Evolutionary conservation across 2,329 filamentous ascomycete species (phyloP).

Genomic region (Fusarium newnesense): DNA sequence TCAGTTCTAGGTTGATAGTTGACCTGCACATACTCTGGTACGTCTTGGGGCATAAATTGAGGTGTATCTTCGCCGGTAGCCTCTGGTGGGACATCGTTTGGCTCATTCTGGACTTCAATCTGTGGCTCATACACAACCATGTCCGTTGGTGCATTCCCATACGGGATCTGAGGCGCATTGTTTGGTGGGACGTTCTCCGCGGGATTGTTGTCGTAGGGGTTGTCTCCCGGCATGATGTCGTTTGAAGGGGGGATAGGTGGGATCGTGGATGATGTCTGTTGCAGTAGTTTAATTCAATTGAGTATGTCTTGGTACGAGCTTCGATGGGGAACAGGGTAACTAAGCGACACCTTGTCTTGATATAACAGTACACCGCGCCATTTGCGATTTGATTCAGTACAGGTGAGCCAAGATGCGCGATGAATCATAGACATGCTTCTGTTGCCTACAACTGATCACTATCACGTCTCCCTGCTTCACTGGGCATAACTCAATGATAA

Average conservation of each 20-base stretch:
- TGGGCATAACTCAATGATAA: neutral
- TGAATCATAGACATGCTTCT: accelerated
- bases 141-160: accelerated
- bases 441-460: accelerated
- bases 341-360: neutral
- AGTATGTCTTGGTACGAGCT: accelerated
- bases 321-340: neutral
- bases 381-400: neutral
- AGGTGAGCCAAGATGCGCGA: no score
- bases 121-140: neutral
- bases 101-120: accelerated
- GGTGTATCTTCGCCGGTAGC: accelerated
- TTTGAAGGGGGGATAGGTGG: accelerated
- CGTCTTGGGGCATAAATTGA: neutral
- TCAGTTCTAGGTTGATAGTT: neutral
- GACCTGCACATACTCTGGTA: neutral
- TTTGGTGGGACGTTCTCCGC: neutral
- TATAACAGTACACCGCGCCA: neutral
- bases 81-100: neutral
- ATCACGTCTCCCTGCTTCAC: neutral
- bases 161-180: neutral
- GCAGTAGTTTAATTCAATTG: accelerated
- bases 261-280: accelerated
- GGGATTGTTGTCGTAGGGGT: no score
- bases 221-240: neutral